Base-by-base conservation (phyloP, 1,284 basidiomycete species). In the Ceratobasidium sp. region DNA sequence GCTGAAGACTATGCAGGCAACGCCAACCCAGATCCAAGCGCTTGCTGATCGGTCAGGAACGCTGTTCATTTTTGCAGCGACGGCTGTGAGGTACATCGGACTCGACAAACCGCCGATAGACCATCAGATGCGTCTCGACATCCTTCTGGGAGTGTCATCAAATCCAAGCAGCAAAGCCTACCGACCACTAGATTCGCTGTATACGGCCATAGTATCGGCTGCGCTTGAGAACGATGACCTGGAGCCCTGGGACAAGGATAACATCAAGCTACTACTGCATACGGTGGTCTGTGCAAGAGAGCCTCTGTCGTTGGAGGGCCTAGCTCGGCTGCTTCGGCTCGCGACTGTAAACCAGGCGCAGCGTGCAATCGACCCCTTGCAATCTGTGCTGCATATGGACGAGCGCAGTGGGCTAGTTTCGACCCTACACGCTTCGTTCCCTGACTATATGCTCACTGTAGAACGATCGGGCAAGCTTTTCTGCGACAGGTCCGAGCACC, bases 21-120 rank as follows among this genome's bases (percentile, higher is more conserved):
- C 42, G n/a, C n/a, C 28, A 26, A 42, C n/a, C 12, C 60, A 79
- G 23, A 28, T 79, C 6, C 23, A 55, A 46, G 4, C 39, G 13
- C 63, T 79, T 9, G 71, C 70, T n/a, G 66, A 56, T 18, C 23
- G 64, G 12, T 60, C 78, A 1, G 72, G 60, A 10, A 39, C 12
- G 18, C 73, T 79, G 18, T 79, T 79, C 61, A 76, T 79, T 40
- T 58, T 49, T 28, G 78, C 78, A 7, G 71, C 78, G 13, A 76
- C 72, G 4, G 55, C 64, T 42, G 63, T 66, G 63, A 33, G 63
- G 6, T 66, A 66, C 40, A 66, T 76, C 44, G 28, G 28, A 53
- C 6, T 26, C 49, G 28, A 13, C 26, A 6, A 20, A 20, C 23
- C 28, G 28, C 44, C 33, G 33, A 33, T 33, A 13, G 39, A 66